Conservation (phyloP, 2,329 filamentous ascomycete species). For the Polychaeton citri region DNA sequence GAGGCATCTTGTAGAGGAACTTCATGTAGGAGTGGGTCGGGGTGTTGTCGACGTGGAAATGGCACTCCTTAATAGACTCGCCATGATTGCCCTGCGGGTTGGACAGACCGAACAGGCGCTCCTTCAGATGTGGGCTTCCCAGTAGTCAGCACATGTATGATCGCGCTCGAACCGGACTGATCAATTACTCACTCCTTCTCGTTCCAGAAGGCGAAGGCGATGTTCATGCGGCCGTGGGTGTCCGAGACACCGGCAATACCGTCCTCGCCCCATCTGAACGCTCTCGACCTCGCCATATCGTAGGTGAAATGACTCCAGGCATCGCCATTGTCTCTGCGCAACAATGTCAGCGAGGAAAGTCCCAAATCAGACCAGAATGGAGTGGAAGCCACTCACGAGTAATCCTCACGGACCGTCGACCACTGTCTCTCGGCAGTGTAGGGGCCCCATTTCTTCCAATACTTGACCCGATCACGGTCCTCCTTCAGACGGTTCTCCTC, state of each 20-base stretch:
- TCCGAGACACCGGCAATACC: slow-evolving; percentile 94
- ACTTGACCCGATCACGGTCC: slow-evolving; percentile 69
- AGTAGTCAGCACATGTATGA: not conserved
- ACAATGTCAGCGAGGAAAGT: no score
- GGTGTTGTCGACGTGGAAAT: slow-evolving; percentile 93
- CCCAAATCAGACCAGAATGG: no score
- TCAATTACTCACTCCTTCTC: slow-evolving; percentile 74
- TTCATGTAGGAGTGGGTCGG: slow-evolving; percentile 97
- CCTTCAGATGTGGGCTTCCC: slow-evolving; percentile 75
- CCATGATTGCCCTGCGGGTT: slow-evolving; percentile 97
- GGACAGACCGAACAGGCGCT: slow-evolving; percentile 84
- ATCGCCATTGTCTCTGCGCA: slow-evolving; percentile 63
- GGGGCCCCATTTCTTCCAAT: slow-evolving; percentile 98
- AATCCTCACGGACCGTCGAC: slow-evolving; percentile 69
- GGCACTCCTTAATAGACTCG: slow-evolving; percentile 90
- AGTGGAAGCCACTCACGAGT: slow-evolving; percentile 49
- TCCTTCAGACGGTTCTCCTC: slow-evolving; percentile 85
- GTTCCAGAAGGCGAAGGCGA: slow-evolving; percentile 96
- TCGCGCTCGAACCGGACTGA: not conserved
- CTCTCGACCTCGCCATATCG: slow-evolving; percentile 75
- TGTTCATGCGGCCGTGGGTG: slow-evolving; percentile 79
- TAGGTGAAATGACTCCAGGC: slow-evolving; percentile 96
- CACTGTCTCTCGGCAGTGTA: slow-evolving; percentile 91
- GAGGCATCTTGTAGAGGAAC: slow-evolving; percentile 93
- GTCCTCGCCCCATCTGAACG: slow-evolving; percentile 93